A percentile compares a stretch with the other conserved stretches of the same genome.
Conservation (phyloP, 768 basidiomycete genomes). For the Lenzites betulinus region DNA sequence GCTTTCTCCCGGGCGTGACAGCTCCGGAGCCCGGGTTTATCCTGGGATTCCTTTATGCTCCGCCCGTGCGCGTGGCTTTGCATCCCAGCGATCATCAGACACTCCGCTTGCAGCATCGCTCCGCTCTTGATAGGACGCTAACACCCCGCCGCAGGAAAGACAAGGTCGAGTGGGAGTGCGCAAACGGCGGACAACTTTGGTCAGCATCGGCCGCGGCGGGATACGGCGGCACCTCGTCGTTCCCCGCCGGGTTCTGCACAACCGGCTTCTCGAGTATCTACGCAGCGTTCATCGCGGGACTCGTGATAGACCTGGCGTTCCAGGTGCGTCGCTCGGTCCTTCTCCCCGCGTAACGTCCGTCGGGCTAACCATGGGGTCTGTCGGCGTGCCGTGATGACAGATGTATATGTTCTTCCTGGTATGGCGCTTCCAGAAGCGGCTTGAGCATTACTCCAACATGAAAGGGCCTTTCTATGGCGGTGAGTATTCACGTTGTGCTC, state of each 20-base stretch:
- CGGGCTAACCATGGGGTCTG: constrained; percentile 26
- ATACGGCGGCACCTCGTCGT: constrained; percentile 41
- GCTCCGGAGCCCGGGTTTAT: constrained; percentile 1
- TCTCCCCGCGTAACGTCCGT: constrained; percentile 22
- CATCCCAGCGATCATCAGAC: constrained; percentile 10
- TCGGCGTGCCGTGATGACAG: constrained; percentile 36
- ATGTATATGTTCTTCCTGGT: constrained; percentile 76
- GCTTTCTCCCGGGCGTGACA: constrained; percentile 17
- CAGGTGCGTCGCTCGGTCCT: constrained; percentile 50
- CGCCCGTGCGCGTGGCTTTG: constrained; percentile 6
- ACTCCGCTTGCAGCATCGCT: constrained; percentile 2
- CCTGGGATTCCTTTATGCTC: constrained; percentile 3
- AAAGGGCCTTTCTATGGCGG: constrained; percentile 65
- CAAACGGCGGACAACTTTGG: constrained; percentile 69
- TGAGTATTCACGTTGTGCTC: constrained; percentile 36
- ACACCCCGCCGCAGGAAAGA: constrained; percentile 47
- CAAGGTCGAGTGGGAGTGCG: constrained; percentile 74
- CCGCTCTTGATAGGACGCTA: constrained; percentile 5
- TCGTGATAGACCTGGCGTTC: constrained; percentile 65
- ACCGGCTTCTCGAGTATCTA: constrained; percentile 61
- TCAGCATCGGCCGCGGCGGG: constrained; percentile 44
- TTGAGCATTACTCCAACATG: constrained; percentile 67
- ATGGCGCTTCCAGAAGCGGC: constrained; percentile 72
- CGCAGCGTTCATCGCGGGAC: constrained; percentile 62
- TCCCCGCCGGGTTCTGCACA: constrained; percentile 60